These are phyloP conservation scores for Sarocladium brachiariae DNA, from an alignment of 2,329 filamentous ascomycete species.

Conservation along the genomic window DNA sequence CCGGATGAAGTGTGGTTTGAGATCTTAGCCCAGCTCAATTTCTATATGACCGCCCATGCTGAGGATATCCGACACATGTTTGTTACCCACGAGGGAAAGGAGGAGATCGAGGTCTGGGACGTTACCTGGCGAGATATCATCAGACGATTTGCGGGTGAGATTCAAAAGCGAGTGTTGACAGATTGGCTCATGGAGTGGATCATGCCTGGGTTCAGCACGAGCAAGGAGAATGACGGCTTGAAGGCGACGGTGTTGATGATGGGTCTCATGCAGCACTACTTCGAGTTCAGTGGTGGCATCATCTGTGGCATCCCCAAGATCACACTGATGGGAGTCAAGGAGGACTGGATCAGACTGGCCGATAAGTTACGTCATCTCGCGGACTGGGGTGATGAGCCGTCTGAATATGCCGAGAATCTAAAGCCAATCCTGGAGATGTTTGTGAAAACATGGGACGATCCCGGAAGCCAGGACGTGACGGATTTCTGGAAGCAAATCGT, in stretches of 20 bases:
- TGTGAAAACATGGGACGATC: conserved; percentile 35
- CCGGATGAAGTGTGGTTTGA: conserved; percentile 51
- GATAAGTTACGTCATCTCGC: conserved; percentile 34
- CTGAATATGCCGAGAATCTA: conserved; percentile 30
- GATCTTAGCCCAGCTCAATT: conserved; percentile 43
- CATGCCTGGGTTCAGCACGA: conserved; percentile 36
- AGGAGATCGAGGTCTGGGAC: conserved; percentile 29
- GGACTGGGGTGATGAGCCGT: conserved; percentile 36
- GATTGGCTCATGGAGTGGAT: conserved; percentile 36
- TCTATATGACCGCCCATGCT: conserved; percentile 40
- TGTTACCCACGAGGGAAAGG: conserved; percentile 35
- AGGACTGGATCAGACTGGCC: conserved; percentile 35
- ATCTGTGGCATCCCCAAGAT: conserved; percentile 37
- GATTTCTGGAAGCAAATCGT: conserved; percentile 39
- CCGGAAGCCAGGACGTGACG: conserved; percentile 23
- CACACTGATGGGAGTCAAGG: conserved; percentile 29
- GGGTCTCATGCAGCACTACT: conserved; percentile 35
- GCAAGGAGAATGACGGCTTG: conserved; percentile 28
- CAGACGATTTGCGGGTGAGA: conserved; percentile 30
- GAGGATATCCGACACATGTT: conserved; percentile 39
- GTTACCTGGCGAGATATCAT: conserved; percentile 21
- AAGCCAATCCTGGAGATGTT: conserved; percentile 38
- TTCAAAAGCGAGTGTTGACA: conserved; percentile 31
- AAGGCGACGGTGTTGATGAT: conserved; percentile 38
- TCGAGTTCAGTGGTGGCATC: conserved; percentile 27